Conservation (phyloP, 225 moss, liverwort and hornwort species). For the Takakia lepidozioides region DNA sequence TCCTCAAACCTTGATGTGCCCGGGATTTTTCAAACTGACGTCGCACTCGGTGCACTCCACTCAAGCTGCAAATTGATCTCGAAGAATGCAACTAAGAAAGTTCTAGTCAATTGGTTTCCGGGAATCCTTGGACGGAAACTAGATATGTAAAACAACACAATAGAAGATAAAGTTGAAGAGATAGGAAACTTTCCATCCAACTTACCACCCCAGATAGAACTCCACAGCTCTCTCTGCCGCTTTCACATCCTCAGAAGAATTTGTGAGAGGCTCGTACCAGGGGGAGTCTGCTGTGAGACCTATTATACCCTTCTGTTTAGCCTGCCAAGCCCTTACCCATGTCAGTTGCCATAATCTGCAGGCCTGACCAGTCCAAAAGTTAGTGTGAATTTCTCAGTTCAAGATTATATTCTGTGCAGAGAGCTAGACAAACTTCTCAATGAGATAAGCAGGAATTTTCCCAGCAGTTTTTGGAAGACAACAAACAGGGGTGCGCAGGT, state of each 20-base stretch:
- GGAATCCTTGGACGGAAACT: too few species aligned
- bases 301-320: conserved; percentile 3
- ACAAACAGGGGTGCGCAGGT: too few species aligned
- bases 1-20: too few species aligned
- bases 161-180: background rate
- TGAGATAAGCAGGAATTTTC: too few species aligned
- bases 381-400: background rate
- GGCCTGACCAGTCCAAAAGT: background rate
- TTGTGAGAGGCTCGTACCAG: conserved; percentile 2
- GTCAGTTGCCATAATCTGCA: background rate
- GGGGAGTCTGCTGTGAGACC: background rate
- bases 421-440: background rate
- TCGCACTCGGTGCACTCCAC: too few species aligned
- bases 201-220: conserved; percentile 6
- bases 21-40: too few species aligned
- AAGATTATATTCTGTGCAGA: too few species aligned
- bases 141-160: too few species aligned
- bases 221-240: background rate
- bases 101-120: too few species aligned
- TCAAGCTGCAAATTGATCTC: too few species aligned
- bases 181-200: background rate
- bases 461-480: too few species aligned
- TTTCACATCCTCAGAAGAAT: background rate
- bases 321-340: background rate
- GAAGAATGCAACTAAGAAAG: too few species aligned